Evolutionary conservation across 2,329 filamentous ascomycete species (phyloP).

Genomic region (Xylaria sp.): DNA sequence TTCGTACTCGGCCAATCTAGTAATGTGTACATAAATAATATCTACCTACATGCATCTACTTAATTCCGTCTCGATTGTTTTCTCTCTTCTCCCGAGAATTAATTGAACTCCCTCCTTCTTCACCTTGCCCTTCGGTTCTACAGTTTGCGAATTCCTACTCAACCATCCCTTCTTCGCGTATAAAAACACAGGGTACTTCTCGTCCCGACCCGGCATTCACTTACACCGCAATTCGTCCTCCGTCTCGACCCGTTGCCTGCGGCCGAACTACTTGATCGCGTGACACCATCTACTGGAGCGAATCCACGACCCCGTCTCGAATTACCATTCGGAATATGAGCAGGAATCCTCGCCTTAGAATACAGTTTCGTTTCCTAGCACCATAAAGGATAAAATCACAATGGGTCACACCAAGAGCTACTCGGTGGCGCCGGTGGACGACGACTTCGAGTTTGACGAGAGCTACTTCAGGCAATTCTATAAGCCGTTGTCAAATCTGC

Average conservation of each 20-base stretch:
- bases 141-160: slow-evolving; percentile 35
- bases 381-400: slow-evolving; percentile 42
- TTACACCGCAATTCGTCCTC: slow-evolving; percentile 30
- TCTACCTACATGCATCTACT: slow-evolving; percentile 18
- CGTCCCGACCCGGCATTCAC: slow-evolving; percentile 11
- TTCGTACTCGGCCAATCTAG: slow-evolving; percentile 14
- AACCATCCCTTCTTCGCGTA: slow-evolving; percentile 17
- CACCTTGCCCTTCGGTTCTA: slow-evolving; percentile 37
- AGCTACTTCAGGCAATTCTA: slow-evolving; percentile 70
- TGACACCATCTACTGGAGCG: slow-evolving; percentile 39
- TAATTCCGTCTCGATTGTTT: slow-evolving; percentile 37
- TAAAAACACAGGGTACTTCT: slow-evolving; percentile 24
- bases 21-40: background rate
- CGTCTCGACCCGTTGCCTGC: slow-evolving; percentile 13
- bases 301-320: slow-evolving; percentile 32
- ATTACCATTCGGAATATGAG: slow-evolving; percentile 44
- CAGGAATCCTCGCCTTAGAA: slow-evolving; percentile 37
- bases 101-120: slow-evolving; percentile 36
- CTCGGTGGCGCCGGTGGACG: slow-evolving; percentile 50
- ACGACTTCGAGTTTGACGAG: slow-evolving; percentile 62
- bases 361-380: slow-evolving; percentile 41
- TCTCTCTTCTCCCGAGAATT: slow-evolving; percentile 43
- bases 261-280: slow-evolving; percentile 41
- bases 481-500: slow-evolving; percentile 73
- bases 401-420: slow-evolving; percentile 53